Base-by-base conservation (phyloP, 768 basidiomycete genomes). In the Boletus vinaceobasis region DNA sequence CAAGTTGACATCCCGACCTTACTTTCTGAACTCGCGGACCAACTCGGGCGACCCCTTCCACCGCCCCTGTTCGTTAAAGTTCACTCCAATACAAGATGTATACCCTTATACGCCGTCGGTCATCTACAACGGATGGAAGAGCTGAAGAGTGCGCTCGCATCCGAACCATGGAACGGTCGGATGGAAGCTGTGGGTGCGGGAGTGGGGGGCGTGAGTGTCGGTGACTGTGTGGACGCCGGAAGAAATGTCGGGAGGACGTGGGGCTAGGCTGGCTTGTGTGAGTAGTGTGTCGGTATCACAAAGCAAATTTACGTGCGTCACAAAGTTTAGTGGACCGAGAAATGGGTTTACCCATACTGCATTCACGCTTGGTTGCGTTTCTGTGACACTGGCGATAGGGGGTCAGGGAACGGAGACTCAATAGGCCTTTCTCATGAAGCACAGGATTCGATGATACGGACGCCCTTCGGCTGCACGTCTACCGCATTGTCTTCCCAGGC, bases 151-250 rank as follows among this genome's bases (percentile, higher is more conserved):
- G 75, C 73, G 10, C 66, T 90, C 44, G 48, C 51, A 2, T 70
- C 60, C 57, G 67, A 53, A 61, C 73, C 56, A 69, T 84, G 82
- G 78, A 67, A 59, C 59, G 78, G 76, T 52, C 65, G 59, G 45
- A 59, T 93, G 66, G 82, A 84, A 50, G 76, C 93, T 3, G 72
- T 89, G 7, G 94, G 94, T n/a, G 88, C 90, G 11, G 90, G 91
- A 2, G 87, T 93, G 32, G 84, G 84, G 0, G 93, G 93, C 3
- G 89, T 93, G 3, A 93, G 93, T 60, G 80, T 95, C 1, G 86
- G 85, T 8, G 93, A 96, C 64, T 95, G 93, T 67, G 78, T 94
- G 11, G 82, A 85, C 61, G 83, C 83, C 5, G 93, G 88, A 14
- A 81, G 85, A 66, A 74, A 69, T 21, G 86, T 74, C 48, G 84